Evolutionary conservation across 2,329 filamentous ascomycete species (phyloP), one percentile per base, ranked within the genome.

Genomic region (Sclerotinia sclerotiorum): DNA sequence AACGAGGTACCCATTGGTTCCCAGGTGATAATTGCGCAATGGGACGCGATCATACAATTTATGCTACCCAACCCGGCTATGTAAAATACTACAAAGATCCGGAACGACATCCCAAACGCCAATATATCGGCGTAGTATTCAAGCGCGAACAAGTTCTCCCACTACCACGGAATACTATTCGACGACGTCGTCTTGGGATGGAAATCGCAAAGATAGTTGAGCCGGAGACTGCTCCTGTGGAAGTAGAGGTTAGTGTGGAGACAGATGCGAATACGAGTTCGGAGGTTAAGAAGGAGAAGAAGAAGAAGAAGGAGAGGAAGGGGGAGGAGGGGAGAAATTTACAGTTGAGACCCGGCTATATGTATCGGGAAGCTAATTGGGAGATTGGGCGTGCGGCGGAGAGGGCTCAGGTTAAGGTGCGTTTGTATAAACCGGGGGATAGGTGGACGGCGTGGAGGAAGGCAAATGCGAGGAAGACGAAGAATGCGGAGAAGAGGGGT

Each of bases 51-150:
- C 95, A 98, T 83, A 98, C 94, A 63, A 96, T 99, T 78, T 97
- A 92, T 80, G 89, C 95, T 65, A 89, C 88, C 69, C 87, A 90
- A 68, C 85, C 90, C 4, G 95, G 95, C 72, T 99, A 96, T 80
- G 95, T 99, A 70, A 93, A 95, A 75, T 99, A 97, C 86, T 99
- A 99, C 84, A 88, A 90, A 77, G 94, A 99, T 78, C 93, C 94
- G 0, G 80, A 85, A 44, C 85, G 84, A 69, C 93, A 98, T 79
- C 91, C 94, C 0, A 91, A 93, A 73, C 87, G 94, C 70, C 92
- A 97, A 79, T 99, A 94, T 83, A 99, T 99, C 76, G 95, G 95
- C 70, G 90, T 99, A 27, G 91, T 91, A 46, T 94, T 97, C 79
- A 86, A 94, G 78, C 92, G 93, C 77, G 83, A 88, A 21, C 92